Evolutionary conservation across 306 rosid species (phyloP), one percentile per base, ranked within the genome.

Genomic region (Urtica urens): DNA sequence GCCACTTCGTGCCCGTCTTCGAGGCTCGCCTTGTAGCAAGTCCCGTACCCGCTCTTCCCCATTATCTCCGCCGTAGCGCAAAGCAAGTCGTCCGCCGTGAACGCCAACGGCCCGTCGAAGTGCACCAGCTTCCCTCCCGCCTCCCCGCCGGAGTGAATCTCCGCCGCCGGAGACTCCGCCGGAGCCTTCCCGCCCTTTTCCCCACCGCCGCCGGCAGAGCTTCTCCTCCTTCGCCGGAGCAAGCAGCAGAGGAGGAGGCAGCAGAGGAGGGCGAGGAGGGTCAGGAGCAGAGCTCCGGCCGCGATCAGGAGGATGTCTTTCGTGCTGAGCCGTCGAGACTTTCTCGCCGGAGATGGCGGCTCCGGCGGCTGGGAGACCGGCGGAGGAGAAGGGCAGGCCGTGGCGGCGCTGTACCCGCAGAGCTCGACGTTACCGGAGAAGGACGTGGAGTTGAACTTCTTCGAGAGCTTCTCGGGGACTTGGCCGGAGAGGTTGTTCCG

Each of bases 31-130:
- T 87, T 87, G 21, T 87, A 87, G 8, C 75, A 92, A 15, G 94
- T 87, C 70, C 96, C 94, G 40, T 80, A 87, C 13, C 93, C 78
- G 55, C 96, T 87, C 62, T 87, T 83, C 20, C 94, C 94, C 94
- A 87, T 87, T 45, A 87, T 82, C 81, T 87, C 96, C 1, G 96
- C 94, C 22, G 96, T 82, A 50, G 96, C 94, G 61, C 96, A 82
- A 72, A 87, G 39, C 28, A 87, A 92, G 75, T 80, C 94, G 33
- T 87, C 94, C 0, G 96, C 96, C 15, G 94, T 78, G 60, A 87
- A 87, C 34, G 75, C 72, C 41, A 72, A 46, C 20, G 86, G 82
- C 35, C 96, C 94, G 33, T 83, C 96, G 46, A 82, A 83, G 53
- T 82, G 96, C 29, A 83, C 93, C 40, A 87, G 74, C 51, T 87